Percentiles rank a stretch among this genome's conserved stretches.
phyloP scores from a whole-genome alignment of 2,329 filamentous ascomycete species.

The Cladosporium sp. region DNA sequence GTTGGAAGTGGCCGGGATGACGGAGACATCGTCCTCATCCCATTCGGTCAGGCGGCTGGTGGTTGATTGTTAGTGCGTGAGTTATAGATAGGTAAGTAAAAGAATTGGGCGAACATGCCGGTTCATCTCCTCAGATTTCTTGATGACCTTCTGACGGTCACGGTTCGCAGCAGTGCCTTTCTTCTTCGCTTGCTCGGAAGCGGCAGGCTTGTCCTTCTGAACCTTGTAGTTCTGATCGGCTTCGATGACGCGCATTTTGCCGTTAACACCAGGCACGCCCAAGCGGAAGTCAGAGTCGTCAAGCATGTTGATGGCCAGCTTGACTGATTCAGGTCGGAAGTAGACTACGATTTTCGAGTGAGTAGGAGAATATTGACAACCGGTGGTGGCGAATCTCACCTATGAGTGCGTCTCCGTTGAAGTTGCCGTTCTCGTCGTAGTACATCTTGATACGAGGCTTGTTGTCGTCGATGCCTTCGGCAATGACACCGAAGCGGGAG shows the following conservation, averaged over 20 bases:
- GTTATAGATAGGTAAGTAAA: not conserved
- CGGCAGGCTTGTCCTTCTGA: conserved; percentile 62
- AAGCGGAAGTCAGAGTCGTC: conserved; percentile 82
- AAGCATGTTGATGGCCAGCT: conserved; percentile 76
- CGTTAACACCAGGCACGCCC: conserved; percentile 52
- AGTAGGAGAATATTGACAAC: not conserved
- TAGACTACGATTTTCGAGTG: conserved; percentile 58
- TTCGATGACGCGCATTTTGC: conserved; percentile 75
- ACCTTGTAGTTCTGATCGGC: conserved; percentile 93
- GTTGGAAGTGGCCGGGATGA: conserved; percentile 55
- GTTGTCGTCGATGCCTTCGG: conserved; percentile 88
- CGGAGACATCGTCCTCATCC: conserved; percentile 78
- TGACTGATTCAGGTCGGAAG: conserved; percentile 91
- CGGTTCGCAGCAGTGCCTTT: conserved; percentile 43
- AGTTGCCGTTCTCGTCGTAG: conserved; percentile 73
- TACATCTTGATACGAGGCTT: conserved; percentile 93
- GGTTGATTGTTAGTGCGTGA: not conserved
- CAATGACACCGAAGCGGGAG: conserved; percentile 86
- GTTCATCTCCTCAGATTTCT: conserved; percentile 85
- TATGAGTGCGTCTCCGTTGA: conserved; percentile 90
- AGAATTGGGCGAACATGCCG: conserved; percentile 42
- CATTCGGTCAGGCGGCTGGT: conserved; percentile 85
- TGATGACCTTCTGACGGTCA: conserved; percentile 80
- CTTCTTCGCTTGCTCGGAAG: conserved; percentile 39
- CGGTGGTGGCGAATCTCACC: conserved; percentile 26